These are phyloP conservation scores for Claviceps spartinae DNA, from an alignment of 2,329 filamentous ascomycete species.

Conservation along the genomic window DNA sequence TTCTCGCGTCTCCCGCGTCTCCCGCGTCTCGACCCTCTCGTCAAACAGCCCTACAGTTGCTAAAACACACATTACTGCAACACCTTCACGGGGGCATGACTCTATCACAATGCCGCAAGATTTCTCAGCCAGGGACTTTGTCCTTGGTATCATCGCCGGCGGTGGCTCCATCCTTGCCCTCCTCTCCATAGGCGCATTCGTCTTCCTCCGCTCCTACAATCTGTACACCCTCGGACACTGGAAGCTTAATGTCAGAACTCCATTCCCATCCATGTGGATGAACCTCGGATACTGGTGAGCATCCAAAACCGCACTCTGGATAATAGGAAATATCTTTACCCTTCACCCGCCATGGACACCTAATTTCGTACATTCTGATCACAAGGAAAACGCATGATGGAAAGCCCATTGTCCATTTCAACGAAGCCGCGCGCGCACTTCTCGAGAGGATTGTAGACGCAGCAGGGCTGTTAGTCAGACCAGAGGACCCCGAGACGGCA, in stretches of 20 bases:
- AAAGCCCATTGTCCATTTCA: slow-evolving; percentile 22
- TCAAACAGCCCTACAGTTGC: too few species aligned
- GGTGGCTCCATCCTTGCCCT: slow-evolving; percentile 10
- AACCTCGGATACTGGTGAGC: slow-evolving; percentile 48
- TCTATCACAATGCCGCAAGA: neutral
- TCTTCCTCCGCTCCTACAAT: slow-evolving; percentile 15
- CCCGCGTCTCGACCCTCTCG: too few species aligned
- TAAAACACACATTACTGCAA: too few species aligned
- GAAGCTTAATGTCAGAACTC: slow-evolving; percentile 36
- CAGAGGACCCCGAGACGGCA: neutral
- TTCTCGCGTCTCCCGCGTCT: too few species aligned
- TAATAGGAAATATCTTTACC: neutral
- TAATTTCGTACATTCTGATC: neutral
- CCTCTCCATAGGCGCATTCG: slow-evolving; percentile 7
- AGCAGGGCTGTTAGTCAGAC: slow-evolving; percentile 23
- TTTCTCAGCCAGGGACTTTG: slow-evolving; percentile 13
- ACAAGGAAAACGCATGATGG: slow-evolving; percentile 18
- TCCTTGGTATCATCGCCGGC: slow-evolving; percentile 16
- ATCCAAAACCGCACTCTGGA: neutral
- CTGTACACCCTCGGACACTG: slow-evolving; percentile 41
- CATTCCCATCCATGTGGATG: slow-evolving; percentile 45
- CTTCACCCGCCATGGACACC: neutral
- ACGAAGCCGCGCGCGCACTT: slow-evolving; percentile 34
- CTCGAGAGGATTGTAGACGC: slow-evolving; percentile 31
- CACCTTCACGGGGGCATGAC: neutral